Conservation (phyloP, 2,329 filamentous ascomycete species). For the Penicillium sp. region DNA sequence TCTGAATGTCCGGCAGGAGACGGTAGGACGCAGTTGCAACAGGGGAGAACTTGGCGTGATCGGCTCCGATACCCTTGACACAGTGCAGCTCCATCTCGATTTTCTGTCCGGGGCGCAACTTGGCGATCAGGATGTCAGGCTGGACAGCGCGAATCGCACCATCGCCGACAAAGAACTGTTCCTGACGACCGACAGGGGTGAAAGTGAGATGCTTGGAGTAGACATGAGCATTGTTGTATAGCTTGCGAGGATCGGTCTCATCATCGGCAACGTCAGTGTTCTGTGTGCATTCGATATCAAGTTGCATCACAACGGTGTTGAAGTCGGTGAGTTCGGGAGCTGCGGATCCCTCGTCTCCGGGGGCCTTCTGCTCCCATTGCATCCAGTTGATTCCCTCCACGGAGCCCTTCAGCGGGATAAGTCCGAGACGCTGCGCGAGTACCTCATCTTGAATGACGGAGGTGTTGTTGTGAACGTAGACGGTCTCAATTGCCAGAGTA, state of each 20-base stretch:
- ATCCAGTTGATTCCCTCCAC: conserved; percentile 77
- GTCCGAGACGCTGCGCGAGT: conserved; percentile 81
- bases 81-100: conserved; percentile 89
- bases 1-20: conserved; percentile 83
- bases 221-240: conserved; percentile 82
- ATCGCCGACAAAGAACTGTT: conserved; percentile 64
- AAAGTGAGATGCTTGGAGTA: conserved; percentile 79
- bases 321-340: conserved; percentile 63
- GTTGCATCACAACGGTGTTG: conserved; percentile 80
- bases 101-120: conserved; percentile 85
- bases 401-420: conserved; percentile 83
- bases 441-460: conserved; percentile 98
- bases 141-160: conserved; percentile 74
- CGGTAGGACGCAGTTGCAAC: conserved; percentile 94
- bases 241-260: conserved; percentile 77
- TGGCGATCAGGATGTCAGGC: conserved; percentile 90
- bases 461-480: conserved; percentile 94
- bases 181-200: conserved; percentile 72
- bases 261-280: conserved; percentile 70
- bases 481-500: conserved; percentile 88
- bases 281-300: conserved; percentile 77
- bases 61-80: conserved; percentile 88
- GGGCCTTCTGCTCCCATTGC: conserved; percentile 75
- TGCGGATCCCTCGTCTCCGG: conserved; percentile 58
- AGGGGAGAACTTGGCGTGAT: conserved; percentile 96